Evolutionary conservation across 495 filamentous ascomycete genomes (phyloP), one percentile per base, ranked within the genome.

Genomic region (Aspergillus taichungensis): DNA sequence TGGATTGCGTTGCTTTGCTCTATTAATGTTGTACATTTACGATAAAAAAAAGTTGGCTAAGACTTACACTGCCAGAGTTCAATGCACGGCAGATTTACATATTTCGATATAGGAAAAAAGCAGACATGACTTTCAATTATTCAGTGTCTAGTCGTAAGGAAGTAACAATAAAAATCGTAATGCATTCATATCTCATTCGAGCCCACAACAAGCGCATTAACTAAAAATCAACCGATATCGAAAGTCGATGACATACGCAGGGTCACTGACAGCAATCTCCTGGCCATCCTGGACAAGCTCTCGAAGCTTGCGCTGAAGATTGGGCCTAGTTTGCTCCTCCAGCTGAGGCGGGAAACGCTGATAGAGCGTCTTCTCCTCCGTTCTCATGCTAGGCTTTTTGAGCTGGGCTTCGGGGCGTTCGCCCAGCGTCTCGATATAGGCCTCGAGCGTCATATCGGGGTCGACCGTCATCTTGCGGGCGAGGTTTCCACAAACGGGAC

Each of bases 401-500:
- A 94, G 67, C 63, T 90, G 84, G 46, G 88, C 78, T 61, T 94
- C 91, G 7, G 92, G 83, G 56, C 82, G 76, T 50, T 84, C 82
- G 8, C 85, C 85, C 34, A 98, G 71, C 27, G 78, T 84, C 8
- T 94, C 90, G 30, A 96, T 83, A 50, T 96, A 88, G 13, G 90
- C 86, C 46, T 82, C 72, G 49, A 99, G 66, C 0, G 89, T 95
- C 64, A 72, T 74, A 12, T 78, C 74, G 2, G 78, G 72, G 58
- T 92, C 77, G 30, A 89, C 79, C 8, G 74, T 55, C 41, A 96
- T 69, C 35, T 80, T 80, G 32, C 83, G 82, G 6, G 90, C 81
- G 34, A 86, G 63, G 46, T 85, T 83, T 5, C 91, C 88, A 56
- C 94, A 99, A 18, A 97, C 94, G 5, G 94, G 90, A 51, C 94